Percentiles rank a stretch among this genome's conserved stretches.
phyloP scores from a whole-genome alignment of 495 filamentous ascomycete genomes.

The Podospora tetraspora region DNA sequence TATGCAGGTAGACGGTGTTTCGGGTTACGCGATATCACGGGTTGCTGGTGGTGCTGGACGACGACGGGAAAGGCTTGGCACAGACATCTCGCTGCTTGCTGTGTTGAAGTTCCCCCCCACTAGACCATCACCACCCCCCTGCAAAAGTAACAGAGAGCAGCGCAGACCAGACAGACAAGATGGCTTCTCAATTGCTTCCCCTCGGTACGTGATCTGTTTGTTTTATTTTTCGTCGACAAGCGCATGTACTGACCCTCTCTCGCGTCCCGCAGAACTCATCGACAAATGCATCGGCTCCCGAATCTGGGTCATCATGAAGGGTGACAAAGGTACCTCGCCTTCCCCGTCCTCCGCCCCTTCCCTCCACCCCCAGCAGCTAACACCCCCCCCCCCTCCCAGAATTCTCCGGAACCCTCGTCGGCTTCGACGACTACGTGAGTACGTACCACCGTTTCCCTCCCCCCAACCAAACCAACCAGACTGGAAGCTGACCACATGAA shows the following conservation, averaged over 20 bases:
- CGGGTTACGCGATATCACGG: neutral
- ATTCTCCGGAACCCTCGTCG: constrained; percentile 86
- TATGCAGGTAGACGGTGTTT: neutral
- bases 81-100: neutral
- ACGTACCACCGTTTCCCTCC: constrained; percentile 42
- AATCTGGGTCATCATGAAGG: constrained; percentile 99
- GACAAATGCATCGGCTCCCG: constrained; percentile 97
- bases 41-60: neutral
- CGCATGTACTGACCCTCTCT: constrained; percentile 6
- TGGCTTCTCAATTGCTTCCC: constrained; percentile 78
- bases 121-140: neutral
- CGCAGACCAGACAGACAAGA: constrained; percentile 29
- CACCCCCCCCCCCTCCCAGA: constrained; percentile 46
- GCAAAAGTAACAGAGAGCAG: neutral
- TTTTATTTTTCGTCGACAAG: neutral
- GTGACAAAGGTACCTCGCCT: constrained; percentile 71
- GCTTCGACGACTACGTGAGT: constrained; percentile 99
- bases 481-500: constrained; percentile 6
- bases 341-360: constrained; percentile 6
- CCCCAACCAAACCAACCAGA: neutral
- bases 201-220: constrained; percentile 48
- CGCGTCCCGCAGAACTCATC: constrained; percentile 68
- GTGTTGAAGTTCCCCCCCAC: neutral
- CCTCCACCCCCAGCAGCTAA: constrained; percentile 15
- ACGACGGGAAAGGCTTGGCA: neutral